Percentiles rank a stretch among this genome's conserved stretches.
Evolutionary conservation across 2,329 filamentous ascomycete genomes (phyloP).

Genomic region (Epichloe elymi): DNA sequence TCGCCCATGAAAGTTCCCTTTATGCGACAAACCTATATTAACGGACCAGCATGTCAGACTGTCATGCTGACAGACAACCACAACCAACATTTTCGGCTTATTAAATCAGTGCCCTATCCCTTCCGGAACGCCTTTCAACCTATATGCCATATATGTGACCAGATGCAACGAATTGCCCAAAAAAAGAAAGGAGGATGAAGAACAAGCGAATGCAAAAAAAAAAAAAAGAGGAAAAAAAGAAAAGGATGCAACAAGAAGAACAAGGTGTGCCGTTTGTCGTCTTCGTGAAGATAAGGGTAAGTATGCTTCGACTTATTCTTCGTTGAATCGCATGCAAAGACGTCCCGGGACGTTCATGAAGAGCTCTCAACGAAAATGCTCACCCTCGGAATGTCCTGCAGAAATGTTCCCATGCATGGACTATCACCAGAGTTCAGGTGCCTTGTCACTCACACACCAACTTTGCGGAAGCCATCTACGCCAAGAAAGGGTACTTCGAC

Average conservation of each 20-base stretch:
- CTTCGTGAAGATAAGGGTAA: neutral
- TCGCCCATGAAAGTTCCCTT: too few relatives aligned
- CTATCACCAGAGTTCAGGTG: neutral
- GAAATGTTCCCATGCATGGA: neutral
- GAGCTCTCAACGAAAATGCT: neutral
- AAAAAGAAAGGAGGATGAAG: neutral
- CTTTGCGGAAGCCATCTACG: conserved; percentile 27
- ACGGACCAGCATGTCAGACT: neutral
- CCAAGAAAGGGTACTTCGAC: conserved; percentile 44
- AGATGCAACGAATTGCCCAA: neutral
- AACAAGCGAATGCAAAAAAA: too few relatives aligned
- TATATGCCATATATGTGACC: neutral
- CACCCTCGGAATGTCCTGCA: neutral
- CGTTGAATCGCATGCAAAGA: neutral
- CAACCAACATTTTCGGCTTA: neutral
- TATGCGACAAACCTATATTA: neutral
- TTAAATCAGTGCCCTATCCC: neutral
- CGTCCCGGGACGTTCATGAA: neutral
- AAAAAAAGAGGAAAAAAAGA: too few relatives aligned
- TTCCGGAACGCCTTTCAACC: neutral
- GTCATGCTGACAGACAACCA: neutral
- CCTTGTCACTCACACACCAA: neutral
- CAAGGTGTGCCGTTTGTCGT: neutral
- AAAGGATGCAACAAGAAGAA: neutral
- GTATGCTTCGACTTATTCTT: neutral